A percentile compares a stretch with the other conserved stretches of the same genome.
phyloP scores from a whole-genome alignment of 2,329 filamentous ascomycete species.

The Hansfordia pulvinata region DNA sequence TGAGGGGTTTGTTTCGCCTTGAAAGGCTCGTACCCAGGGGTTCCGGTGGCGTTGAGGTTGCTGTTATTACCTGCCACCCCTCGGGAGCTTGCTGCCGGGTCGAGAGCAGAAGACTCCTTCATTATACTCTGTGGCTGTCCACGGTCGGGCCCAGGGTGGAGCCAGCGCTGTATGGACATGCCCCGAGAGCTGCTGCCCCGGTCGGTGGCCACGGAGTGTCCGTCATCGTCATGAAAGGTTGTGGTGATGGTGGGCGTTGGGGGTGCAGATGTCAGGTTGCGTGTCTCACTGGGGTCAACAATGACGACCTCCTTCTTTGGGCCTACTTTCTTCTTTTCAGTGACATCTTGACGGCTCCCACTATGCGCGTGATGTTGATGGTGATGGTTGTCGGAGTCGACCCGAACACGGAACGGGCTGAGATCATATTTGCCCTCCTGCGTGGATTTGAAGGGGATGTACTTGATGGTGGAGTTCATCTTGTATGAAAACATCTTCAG shows the following conservation, averaged over 20 bases:
- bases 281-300: conserved; percentile 39
- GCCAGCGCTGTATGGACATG: conserved; percentile 47
- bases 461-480: conserved; percentile 79
- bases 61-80: too few species aligned
- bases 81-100: too few species aligned
- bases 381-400: conserved; percentile 42
- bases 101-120: conserved; percentile 31
- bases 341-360: too few species aligned
- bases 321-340: conserved; percentile 42
- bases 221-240: conserved; percentile 28
- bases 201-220: conserved; percentile 23
- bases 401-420: conserved; percentile 77
- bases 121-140: conserved; percentile 35
- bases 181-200: conserved; percentile 25
- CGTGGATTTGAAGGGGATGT: conserved; percentile 62
- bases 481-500: conserved; percentile 86
- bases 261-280: conserved; percentile 12
- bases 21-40: too few species aligned
- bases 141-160: conserved; percentile 32
- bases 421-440: conserved; percentile 67
- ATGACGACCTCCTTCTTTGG: conserved; percentile 58
- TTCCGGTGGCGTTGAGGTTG: conserved; percentile 7
- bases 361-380: too few species aligned
- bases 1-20: conserved; percentile 43
- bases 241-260: neutral